Base-by-base conservation (phyloP, 345 rosid species). In the Abelmoschus esculentus region DNA sequence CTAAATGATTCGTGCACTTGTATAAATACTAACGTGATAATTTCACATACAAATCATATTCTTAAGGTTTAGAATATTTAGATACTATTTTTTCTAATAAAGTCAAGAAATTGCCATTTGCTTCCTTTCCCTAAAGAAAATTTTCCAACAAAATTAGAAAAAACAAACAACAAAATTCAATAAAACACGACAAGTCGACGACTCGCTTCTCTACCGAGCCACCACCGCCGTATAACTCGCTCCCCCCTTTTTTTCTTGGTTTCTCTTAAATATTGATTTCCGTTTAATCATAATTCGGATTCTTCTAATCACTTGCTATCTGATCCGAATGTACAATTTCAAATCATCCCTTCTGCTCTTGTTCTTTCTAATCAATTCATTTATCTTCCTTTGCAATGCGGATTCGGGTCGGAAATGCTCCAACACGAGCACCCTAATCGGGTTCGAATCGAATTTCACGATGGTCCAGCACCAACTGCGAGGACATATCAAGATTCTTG, bases 381-480 rank as follows among this genome's bases (percentile, higher is more conserved):
- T 9, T 12, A 0, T 85, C 52, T 8, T 82, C 75, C 56, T 79
- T 31, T 75, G 74, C 77, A 65, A 73, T 67, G 87, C 85, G 70
- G 88, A 86, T 84, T 78, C 78, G 71, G 78, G 49, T 60, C 72
- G 64, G 54, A 28, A 74, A 54, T 93, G 98, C 78, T 70, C 84
- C 15, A 91, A 84, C n/a, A 69, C 84, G 29, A 86, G 84, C 82
- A 75, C 87, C n/a, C 76, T 84, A 17, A 60, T 85, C 62, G 98
- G 96, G 29, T 83, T 78, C 74, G 78, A 80, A 71, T 86, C 86
- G 58, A 87, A 88, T 55, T 84, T 93, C 84, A 74, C 65, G 67
- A 91, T 93, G 98, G 82, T 86, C 26, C 98, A 88, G 46, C 96
- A 91, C 80, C 98, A 93, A 78, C 76, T 89, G 29, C 89, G 98